phyloP scores from a whole-genome alignment of 768 basidiomycete species.

The Erythrobasidium yunnanense region DNA sequence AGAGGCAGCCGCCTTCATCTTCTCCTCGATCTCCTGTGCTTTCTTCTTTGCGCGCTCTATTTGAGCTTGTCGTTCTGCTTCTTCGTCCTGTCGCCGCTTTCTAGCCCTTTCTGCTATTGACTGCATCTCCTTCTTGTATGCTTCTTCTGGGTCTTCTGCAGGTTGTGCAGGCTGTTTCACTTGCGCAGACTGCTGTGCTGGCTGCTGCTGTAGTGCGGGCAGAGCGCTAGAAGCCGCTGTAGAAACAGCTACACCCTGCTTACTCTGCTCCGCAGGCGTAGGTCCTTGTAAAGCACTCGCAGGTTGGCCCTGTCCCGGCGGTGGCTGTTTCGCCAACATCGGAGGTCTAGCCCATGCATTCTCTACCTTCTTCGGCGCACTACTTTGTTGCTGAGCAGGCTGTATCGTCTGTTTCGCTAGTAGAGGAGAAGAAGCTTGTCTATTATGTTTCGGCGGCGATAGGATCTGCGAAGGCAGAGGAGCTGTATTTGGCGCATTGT shows the following conservation, averaged over 20 bases:
- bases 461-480: too few relatives aligned
- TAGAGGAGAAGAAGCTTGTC: too few relatives aligned
- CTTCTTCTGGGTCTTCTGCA: constrained; percentile 34
- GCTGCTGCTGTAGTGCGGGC: too few relatives aligned
- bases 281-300: background rate
- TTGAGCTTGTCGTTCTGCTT: constrained; percentile 67
- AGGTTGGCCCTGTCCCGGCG: background rate
- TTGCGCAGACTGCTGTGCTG: background rate
- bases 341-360: constrained; percentile 12
- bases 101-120: constrained; percentile 71
- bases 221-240: too few relatives aligned
- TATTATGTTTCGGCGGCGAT: too few relatives aligned
- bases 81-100: constrained; percentile 67
- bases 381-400: constrained; percentile 6
- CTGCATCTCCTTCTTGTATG: constrained; percentile 52
- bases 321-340: background rate
- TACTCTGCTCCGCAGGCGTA: background rate
- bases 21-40: constrained; percentile 44
- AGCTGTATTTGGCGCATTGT: too few relatives aligned
- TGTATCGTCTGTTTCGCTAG: too few relatives aligned
- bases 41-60: constrained; percentile 70
- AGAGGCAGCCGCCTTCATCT: constrained; percentile 23
- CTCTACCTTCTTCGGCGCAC: background rate
- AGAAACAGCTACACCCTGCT: background rate
- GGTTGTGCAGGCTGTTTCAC: constrained; percentile 45